These are phyloP conservation scores for Geranomyces variabilis DNA, from an alignment of 192 early-diverging fungal species.

Conservation along the genomic window DNA sequence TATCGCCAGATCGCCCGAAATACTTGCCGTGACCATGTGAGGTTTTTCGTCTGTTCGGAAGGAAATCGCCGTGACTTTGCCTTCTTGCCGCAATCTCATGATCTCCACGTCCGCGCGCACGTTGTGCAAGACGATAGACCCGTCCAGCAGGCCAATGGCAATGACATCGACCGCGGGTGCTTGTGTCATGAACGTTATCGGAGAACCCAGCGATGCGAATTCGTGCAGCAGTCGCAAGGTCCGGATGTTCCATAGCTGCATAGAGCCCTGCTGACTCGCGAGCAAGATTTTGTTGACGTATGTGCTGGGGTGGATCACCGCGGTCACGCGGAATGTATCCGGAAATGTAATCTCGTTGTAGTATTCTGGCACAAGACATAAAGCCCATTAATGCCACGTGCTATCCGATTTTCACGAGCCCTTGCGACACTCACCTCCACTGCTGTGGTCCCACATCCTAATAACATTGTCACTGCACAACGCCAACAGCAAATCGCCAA, in stretches of 20 bases:
- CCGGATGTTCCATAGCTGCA: constrained; percentile 96
- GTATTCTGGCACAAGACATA: constrained; percentile 54
- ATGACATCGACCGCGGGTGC: constrained; percentile 92
- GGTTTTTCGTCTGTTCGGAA: constrained; percentile 90
- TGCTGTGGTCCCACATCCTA: constrained; percentile 75
- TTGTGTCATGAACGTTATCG: constrained; percentile 80
- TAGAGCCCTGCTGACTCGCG: constrained; percentile 77
- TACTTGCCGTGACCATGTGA: constrained; percentile 89
- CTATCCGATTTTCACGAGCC: background rate
- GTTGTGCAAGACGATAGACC: constrained; percentile 83
- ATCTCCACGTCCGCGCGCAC: constrained; percentile 79
- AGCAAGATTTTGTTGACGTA: constrained; percentile 97
- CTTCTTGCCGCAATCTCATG: constrained; percentile 80
- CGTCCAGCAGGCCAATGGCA: constrained; percentile 89
- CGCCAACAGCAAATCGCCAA: constrained; percentile 77
- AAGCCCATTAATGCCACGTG: background rate
- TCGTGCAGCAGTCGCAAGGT: constrained; percentile 64
- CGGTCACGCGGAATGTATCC: constrained; percentile 69
- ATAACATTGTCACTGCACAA: constrained; percentile 81
- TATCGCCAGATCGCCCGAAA: constrained; percentile 83
- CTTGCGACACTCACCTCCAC: constrained; percentile 51
- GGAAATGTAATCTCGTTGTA: constrained; percentile 76
- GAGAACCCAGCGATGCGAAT: constrained; percentile 70
- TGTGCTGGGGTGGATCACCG: constrained; percentile 89
- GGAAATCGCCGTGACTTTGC: constrained; percentile 83